Evolutionary conservation across 192 early-diverging fungal species (phyloP).

Genomic region (Coemansia sp.): DNA sequence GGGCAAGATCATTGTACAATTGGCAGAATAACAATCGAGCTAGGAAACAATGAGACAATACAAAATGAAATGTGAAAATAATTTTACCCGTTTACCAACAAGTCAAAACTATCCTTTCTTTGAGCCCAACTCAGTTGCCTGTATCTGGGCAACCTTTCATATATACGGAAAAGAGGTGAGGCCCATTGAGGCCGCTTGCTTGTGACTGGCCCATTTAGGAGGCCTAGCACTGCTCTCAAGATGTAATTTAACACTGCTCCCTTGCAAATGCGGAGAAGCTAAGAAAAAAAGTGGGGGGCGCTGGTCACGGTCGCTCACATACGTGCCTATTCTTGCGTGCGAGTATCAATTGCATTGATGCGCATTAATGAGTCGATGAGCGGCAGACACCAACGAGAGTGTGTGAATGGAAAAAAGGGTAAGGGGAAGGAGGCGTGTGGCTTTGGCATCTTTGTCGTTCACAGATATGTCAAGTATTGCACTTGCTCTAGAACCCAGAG

Average conservation of each 20-base stretch:
- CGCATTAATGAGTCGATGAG: background rate
- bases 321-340: background rate
- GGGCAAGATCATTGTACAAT: conserved; percentile 34
- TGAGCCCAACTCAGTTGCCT: background rate
- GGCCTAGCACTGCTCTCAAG: background rate
- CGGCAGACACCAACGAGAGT: background rate
- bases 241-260: background rate
- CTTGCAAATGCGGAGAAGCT: background rate
- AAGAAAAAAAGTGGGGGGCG: background rate
- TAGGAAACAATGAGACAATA: background rate
- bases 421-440: background rate
- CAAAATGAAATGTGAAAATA: background rate
- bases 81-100: background rate
- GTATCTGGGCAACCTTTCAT: conserved; percentile 11
- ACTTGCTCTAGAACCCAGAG: conserved; percentile 9
- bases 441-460: background rate
- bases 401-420: background rate
- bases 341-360: conserved; percentile 6
- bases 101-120: background rate
- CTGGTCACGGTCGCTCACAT: conserved; percentile 9
- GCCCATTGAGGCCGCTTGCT: background rate
- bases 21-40: background rate
- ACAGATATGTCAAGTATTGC: background rate
- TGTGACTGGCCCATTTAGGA: background rate
- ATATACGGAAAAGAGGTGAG: background rate